phyloP scores from a whole-genome alignment of 1,139 yeast genomes.

The Candida freyschussii region DNA sequence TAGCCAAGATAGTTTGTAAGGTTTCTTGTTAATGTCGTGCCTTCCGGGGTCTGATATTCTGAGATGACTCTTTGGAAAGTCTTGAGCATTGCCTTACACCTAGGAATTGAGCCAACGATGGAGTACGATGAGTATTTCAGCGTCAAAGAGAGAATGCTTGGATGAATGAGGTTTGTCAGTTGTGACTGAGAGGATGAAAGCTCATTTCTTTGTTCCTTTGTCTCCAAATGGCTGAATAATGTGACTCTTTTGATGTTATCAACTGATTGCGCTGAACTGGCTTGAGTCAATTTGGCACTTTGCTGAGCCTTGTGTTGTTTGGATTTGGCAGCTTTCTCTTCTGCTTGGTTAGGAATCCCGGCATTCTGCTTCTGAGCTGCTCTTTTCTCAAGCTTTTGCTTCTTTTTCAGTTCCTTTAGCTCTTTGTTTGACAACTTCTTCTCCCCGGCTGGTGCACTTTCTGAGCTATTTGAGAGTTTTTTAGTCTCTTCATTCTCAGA shows the following conservation, averaged over 20 bases:
- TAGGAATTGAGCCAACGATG: conserved; percentile 83
- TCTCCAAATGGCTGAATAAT: conserved; percentile 83
- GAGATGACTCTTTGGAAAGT: conserved; percentile 77
- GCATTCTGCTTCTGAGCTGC: conserved; percentile 59
- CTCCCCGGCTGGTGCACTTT: conserved; percentile 8
- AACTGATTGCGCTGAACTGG: conserved; percentile 2
- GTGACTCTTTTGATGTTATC: conserved; percentile 38
- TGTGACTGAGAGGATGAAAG: conserved; percentile 36
- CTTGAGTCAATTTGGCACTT: conserved; percentile 27
- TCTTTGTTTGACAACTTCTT: conserved; percentile 63
- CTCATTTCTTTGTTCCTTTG: conserved; percentile 72
- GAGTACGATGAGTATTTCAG: conserved; percentile 78
- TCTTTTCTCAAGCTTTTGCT: conserved; percentile 86
- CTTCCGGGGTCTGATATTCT: conserved; percentile 82
- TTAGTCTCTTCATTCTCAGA: too few relatives aligned
- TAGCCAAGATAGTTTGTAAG: conserved; percentile 86
- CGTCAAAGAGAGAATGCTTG: conserved; percentile 73
- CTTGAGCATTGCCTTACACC: conserved; percentile 80
- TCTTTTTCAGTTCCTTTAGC: conserved; percentile 79
- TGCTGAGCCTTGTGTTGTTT: conserved; percentile 11
- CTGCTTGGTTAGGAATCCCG: conserved; percentile 39
- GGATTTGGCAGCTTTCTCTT: conserved; percentile 19
- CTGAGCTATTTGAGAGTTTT: too few relatives aligned
- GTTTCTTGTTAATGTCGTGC: conserved; percentile 82
- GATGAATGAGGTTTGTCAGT: conserved; percentile 66